Base-by-base conservation (phyloP, 106 monocot species). In the Chionographis japonica region DNA sequence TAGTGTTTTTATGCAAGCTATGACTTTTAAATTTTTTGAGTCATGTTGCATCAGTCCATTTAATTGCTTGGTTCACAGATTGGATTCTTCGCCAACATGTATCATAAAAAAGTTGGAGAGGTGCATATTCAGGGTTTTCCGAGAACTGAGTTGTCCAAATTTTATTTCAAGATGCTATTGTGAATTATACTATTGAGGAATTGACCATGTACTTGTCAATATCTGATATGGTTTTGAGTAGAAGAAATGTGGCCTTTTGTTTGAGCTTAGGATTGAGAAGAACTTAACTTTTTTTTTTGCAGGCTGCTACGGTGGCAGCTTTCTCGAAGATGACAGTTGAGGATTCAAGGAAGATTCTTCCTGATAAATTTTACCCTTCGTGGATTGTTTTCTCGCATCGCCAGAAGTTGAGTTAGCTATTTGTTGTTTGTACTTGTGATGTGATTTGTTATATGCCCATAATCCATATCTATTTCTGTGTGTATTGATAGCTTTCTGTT, bases 311-410 rank as follows among this genome's bases (percentile, higher is more conserved):
- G 8, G 72, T 97, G 37, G 75, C 88, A 54, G 75, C 91, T 40
- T 97, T 92, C 62, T 75, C 92, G 19, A 92, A 69, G 64, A 88
- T 97, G 89, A 89, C 89, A 58, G 82, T 97, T 36, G 81, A 82
- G 63, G 95, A 89, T 84, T 78, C 85, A 50, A 86, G 59, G 67
- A 97, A 97, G 68, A 65, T 97, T 68, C 79, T 97, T 74, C 89
- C 89, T 13, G 57, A 74, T 65, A 65, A 78, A 40, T 86, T 73
- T 70, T 97, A 97, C 63, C 95, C 95, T 67, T 75, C 95, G 68
- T 97, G 95, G 95, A 89, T 92, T 72, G 84, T 92, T 63, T 97
- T 97, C 54, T 70, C 95, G 3, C 88, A 84, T 56, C 67, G 75
- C 50, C 95, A 97, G 63, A 97, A 92, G 92, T 81, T 97, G 65